A percentile compares a stretch with the other conserved stretches of the same genome.
These are phyloP conservation scores for Peribolospora kevripleyi DNA, from an alignment of 768 basidiomycete genomes.

Conservation along the genomic window DNA sequence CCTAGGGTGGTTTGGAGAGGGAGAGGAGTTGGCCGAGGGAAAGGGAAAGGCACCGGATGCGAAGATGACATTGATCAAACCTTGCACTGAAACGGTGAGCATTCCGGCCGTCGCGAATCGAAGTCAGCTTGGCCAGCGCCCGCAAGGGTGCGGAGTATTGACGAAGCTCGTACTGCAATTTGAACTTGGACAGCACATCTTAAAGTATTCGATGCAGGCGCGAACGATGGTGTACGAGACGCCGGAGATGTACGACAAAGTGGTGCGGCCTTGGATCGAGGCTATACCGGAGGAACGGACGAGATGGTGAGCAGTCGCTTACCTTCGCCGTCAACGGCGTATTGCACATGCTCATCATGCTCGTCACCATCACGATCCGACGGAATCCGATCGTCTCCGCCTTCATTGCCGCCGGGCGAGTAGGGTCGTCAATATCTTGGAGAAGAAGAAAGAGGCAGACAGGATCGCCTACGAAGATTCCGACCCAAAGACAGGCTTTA, in stretches of 20 bases:
- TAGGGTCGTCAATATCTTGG: constrained; percentile 70
- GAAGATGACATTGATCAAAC: constrained; percentile 61
- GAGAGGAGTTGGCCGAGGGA: constrained; percentile 26
- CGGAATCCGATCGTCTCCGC: neutral
- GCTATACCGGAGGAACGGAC: constrained; percentile 35
- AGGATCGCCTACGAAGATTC: constrained; percentile 40
- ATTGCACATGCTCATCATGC: neutral
- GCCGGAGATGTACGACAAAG: constrained; percentile 40
- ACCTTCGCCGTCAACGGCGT: neutral
- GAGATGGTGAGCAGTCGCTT: neutral
- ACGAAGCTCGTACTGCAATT: too few relatives aligned
- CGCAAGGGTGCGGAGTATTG: neutral
- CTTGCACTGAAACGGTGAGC: constrained; percentile 41
- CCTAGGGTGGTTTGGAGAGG: constrained; percentile 39
- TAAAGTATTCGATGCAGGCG: constrained; percentile 55
- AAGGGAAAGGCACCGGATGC: constrained; percentile 31
- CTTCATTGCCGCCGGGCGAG: neutral
- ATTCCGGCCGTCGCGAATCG: neutral
- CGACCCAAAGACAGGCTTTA: constrained; percentile 30
- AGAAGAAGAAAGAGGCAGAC: constrained; percentile 46
- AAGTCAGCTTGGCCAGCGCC: neutral
- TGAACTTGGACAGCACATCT: constrained; percentile 33
- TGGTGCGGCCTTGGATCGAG: constrained; percentile 56
- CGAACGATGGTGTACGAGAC: constrained; percentile 58
- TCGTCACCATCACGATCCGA: too few relatives aligned